A percentile compares a stretch with the other conserved stretches of the same genome.
phyloP scores from a whole-genome alignment of 179 eudicot genomes.

The Patellifolia procumbens region DNA sequence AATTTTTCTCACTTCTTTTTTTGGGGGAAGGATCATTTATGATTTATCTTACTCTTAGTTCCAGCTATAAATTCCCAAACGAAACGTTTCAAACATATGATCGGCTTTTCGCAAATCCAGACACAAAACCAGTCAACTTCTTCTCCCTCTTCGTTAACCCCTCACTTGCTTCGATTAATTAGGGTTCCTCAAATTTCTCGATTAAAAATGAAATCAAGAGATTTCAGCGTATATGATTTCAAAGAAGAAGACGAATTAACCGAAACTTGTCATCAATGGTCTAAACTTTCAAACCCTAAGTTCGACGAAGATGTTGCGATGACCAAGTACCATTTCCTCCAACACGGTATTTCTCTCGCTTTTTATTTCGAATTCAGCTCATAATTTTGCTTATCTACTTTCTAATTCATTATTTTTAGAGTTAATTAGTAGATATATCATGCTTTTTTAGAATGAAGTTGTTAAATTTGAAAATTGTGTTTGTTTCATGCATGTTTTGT shows the following conservation, averaged over 20 bases:
- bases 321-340: constrained; percentile 46
- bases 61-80: no score
- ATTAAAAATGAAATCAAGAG: constrained; percentile 13
- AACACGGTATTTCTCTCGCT: constrained; percentile 34
- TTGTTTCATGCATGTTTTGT: not conserved
- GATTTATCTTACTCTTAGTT: no score
- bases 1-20: no score
- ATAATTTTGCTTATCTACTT: not conserved
- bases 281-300: constrained; percentile 41
- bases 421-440: not conserved
- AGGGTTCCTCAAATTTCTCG: constrained; percentile 16
- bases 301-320: constrained; percentile 20
- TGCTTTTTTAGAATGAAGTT: not conserved
- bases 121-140: no score
- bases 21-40: no score
- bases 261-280: constrained; percentile 25
- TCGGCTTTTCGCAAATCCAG: no score
- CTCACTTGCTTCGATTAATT: not conserved
- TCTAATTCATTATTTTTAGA: not conserved
- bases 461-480: not conserved
- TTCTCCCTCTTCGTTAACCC: not conserved
- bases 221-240: constrained; percentile 48
- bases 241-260: constrained; percentile 40
- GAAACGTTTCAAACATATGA: no score
- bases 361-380: not conserved